Base-by-base conservation (phyloP, 2,329 filamentous ascomycete genomes). In the Teratosphaeriaceae sp. region DNA sequence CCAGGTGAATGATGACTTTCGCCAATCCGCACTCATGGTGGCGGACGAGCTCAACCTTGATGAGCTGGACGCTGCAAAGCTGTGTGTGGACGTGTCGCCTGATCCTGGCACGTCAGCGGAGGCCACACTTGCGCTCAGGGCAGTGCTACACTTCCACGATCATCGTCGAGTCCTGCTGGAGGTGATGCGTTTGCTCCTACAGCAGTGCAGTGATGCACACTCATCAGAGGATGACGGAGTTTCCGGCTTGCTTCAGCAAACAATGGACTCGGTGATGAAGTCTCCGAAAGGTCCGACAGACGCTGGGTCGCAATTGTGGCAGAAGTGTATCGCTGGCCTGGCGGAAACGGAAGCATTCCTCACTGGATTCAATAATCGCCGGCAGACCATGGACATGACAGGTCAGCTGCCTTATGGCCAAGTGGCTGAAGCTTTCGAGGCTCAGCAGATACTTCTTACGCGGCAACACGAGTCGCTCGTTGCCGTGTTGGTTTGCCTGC, bases 11-110 rank as follows among this genome's bases (percentile, higher is more conserved):
- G 77, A 85, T 43, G 82, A 88, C 49, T 97, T 98, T 65, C 81
- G 90, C 59, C 84, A 95, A 64, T 80, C 84, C 53, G 79, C 82
- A 19, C 73, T 94, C 23, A 79, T 87, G 55, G 73, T 98, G 27
- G 85, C 90, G 43, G 89, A 97, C 64, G 86, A 88, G 54, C 73
- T 96, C 48, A 82, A 95, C 57, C 73, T 98, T 40, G 89, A 98
- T 66, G 94, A 98, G 65, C 63, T 94, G 44, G 79, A 92, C 55
- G 84, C 90, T 15, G 85, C 88, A 8, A 75, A 77, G 52, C 76
- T 92, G 38, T 63, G 60, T 40, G 79, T 94, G 44, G 70, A 94
- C 40, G 27, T 37, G 9, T 20, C 29, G n/a, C n/a, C 29, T 27
- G 82, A 89, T 53, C 74, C 80, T 13, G 72, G 78, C 34, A 38